Conservation (phyloP, 2,329 filamentous ascomycete species). For the Clonostachys sp. region DNA sequence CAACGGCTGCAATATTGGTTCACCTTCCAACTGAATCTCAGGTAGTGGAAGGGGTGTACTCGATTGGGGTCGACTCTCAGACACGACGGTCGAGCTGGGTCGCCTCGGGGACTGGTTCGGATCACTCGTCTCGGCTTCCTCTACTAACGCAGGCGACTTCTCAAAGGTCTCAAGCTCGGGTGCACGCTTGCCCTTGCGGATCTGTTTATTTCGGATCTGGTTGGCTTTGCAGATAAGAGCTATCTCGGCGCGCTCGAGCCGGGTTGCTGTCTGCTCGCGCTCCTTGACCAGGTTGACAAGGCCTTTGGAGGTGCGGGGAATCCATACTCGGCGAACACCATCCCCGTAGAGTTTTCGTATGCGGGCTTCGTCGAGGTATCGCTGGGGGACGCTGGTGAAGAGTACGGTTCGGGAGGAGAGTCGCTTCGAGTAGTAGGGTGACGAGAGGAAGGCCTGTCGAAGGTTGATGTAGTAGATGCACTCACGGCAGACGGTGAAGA, state of each 20-base stretch:
- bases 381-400: conserved; percentile 76
- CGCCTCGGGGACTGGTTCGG: background rate
- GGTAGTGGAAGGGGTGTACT: background rate
- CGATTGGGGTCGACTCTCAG: background rate
- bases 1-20: background rate
- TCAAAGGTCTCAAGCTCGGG: background rate
- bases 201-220: conserved; percentile 58
- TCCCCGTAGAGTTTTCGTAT: conserved; percentile 78
- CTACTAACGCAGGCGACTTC: background rate
- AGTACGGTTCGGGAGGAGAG: conserved; percentile 89
- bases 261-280: conserved; percentile 73
- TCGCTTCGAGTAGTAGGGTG: conserved; percentile 76
- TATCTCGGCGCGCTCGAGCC: conserved; percentile 82
- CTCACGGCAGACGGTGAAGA: conserved; percentile 84
- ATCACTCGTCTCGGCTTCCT: background rate
- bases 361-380: conserved; percentile 73
- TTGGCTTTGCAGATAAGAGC: conserved; percentile 79
- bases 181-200: background rate
- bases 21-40: conserved; percentile 4
- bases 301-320: conserved; percentile 71
- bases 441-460: conserved; percentile 86
- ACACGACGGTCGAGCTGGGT: background rate
- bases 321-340: conserved; percentile 79
- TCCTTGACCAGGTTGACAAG: conserved; percentile 78
- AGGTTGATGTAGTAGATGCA: conserved; percentile 89